Percentiles rank a stretch among this genome's conserved stretches.
phyloP scores from a whole-genome alignment of 2,329 filamentous ascomycete genomes.

The Mollisia scopiformis region DNA sequence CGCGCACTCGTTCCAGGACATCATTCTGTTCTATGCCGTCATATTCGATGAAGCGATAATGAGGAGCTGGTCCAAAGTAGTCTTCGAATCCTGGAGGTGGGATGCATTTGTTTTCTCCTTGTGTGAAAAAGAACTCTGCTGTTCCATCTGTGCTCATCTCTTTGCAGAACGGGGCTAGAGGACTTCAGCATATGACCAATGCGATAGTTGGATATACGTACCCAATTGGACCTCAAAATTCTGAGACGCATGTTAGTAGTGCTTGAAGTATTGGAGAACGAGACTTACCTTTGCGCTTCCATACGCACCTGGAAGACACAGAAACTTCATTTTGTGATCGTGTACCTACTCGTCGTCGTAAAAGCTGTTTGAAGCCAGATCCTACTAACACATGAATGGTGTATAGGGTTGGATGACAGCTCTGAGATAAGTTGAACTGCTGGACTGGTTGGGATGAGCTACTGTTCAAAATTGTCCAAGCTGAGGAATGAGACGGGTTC shows the following conservation, averaged over 20 bases:
- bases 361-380: background rate
- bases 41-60: constrained; percentile 54
- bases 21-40: constrained; percentile 39
- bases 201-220: constrained; percentile 27
- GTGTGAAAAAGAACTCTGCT: constrained; percentile 53
- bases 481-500: background rate
- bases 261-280: background rate
- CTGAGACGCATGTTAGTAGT: constrained; percentile 37
- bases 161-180: constrained; percentile 48
- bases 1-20: constrained; percentile 27
- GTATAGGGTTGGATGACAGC: background rate
- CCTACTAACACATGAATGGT: background rate
- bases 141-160: constrained; percentile 47
- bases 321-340: constrained; percentile 51
- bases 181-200: background rate
- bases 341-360: background rate
- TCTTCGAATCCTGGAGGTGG: constrained; percentile 56
- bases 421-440: background rate
- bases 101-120: constrained; percentile 49
- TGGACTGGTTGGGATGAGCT: background rate
- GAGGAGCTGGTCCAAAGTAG: constrained; percentile 43
- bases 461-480: background rate
- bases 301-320: constrained; percentile 61
- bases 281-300: constrained; percentile 55
- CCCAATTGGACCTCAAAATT: constrained; percentile 59